Percentiles rank a stretch among this genome's conserved stretches.
Conservation (phyloP, 208 protist genomes). For the Porcisia deanei region DNA sequence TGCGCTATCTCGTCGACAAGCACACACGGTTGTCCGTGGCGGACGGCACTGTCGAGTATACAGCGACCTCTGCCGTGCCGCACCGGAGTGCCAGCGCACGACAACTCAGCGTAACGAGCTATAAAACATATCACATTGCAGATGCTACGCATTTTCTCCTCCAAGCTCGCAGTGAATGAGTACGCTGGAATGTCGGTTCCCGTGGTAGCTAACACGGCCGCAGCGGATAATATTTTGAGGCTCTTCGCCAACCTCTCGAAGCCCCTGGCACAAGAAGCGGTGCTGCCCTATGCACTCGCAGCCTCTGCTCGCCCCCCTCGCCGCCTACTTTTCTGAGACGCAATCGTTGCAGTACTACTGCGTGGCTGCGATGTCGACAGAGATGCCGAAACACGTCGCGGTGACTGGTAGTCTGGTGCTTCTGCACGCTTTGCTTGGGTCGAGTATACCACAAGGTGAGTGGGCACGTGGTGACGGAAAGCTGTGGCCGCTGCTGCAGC, state of each 20-base stretch:
- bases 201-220: slow-evolving; percentile 7
- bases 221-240: slow-evolving; percentile 24
- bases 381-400: slow-evolving; percentile 3
- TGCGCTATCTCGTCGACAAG: slow-evolving; percentile 28
- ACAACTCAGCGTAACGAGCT: slow-evolving; percentile 21
- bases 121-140: slow-evolving; percentile 7
- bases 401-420: slow-evolving; percentile 25
- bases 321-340: slow-evolving; percentile 16
- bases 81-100: slow-evolving; percentile 9
- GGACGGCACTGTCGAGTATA: slow-evolving; percentile 18
- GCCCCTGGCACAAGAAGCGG: slow-evolving; percentile 5
- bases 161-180: neutral
- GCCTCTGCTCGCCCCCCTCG: slow-evolving; percentile 17
- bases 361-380: neutral
- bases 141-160: slow-evolving; percentile 23
- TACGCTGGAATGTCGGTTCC: slow-evolving; percentile 7
- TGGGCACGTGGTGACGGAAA: slow-evolving; percentile 21
- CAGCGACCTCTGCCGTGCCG: slow-evolving; percentile 15
- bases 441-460: neutral
- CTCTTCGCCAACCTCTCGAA: slow-evolving; percentile 24
- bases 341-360: slow-evolving; percentile 27
- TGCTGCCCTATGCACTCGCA: slow-evolving; percentile 36
- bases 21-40: slow-evolving; percentile 6
- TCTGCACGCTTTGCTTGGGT: slow-evolving; percentile 31
- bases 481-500: slow-evolving; percentile 21